Evolutionary conservation across 345 rosid species (phyloP).

Genomic region (Cardamine resedifolia): DNA sequence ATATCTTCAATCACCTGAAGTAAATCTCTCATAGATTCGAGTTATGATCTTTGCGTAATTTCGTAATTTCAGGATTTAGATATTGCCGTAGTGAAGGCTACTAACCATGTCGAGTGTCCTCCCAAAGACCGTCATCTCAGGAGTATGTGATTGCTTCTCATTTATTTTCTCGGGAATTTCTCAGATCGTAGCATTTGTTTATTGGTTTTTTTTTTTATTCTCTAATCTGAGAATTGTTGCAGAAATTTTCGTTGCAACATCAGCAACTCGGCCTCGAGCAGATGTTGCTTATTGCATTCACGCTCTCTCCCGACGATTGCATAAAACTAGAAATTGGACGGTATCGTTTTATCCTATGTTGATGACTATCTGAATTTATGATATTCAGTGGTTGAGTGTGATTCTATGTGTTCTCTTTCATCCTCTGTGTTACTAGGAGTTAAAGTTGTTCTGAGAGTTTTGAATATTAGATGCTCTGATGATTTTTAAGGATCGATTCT

Average conservation of each 20-base stretch:
- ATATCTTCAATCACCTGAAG: neutral
- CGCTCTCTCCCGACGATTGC: conserved; percentile 70
- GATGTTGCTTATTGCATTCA: conserved; percentile 92
- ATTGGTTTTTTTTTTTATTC: neutral
- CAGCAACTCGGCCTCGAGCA: conserved; percentile 78
- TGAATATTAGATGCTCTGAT: neutral
- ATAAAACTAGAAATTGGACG: conserved; percentile 91
- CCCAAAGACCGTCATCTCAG: conserved; percentile 83
- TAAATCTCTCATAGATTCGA: conserved; percentile 24
- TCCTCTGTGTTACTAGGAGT: neutral
- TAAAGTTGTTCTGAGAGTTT: neutral
- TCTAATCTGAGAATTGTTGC: conserved; percentile 1
- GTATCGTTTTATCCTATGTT: neutral
- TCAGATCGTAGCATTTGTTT: neutral
- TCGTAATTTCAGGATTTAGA: conserved; percentile 61
- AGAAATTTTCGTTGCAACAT: conserved; percentile 76
- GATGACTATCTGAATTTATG: neutral
- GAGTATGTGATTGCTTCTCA: conserved; percentile 41
- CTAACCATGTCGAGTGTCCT: conserved; percentile 86
- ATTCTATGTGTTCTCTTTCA: neutral
- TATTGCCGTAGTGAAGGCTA: conserved; percentile 88
- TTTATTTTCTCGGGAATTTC: neutral
- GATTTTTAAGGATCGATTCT: neutral
- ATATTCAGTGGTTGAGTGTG: neutral
- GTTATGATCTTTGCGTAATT: neutral